A percentile compares a stretch with the other conserved stretches of the same genome.
Conservation (phyloP, 1,139 yeast species). For the Barnettozyma hawaiiensis region DNA sequence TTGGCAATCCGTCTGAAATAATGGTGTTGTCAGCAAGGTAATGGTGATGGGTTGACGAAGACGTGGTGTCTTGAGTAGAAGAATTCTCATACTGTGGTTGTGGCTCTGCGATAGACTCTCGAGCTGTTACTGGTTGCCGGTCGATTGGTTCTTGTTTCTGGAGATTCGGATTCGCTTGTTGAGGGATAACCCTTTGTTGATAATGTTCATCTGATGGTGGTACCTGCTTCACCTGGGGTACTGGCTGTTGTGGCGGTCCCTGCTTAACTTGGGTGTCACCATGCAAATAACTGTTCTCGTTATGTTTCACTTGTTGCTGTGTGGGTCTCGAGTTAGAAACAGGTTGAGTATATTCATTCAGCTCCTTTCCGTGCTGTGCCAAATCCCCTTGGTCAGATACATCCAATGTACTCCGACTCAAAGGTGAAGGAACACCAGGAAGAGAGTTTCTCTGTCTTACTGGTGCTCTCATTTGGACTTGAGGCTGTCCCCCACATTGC, state of each 20-base stretch:
- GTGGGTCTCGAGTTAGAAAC: neutral
- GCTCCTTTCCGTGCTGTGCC: neutral
- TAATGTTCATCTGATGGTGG: neutral
- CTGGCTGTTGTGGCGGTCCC: neutral
- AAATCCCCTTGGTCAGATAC: neutral
- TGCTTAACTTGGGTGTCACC: neutral
- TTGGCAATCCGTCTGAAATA: slow-evolving; percentile 5
- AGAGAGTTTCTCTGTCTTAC: slow-evolving; percentile 14
- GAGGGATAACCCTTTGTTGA: neutral
- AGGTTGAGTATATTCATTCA: neutral
- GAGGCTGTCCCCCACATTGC: slow-evolving; percentile 5
- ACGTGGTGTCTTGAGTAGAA: neutral
- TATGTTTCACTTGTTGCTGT: neutral
- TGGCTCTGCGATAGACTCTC: neutral
- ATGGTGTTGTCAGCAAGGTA: slow-evolving; percentile 14
- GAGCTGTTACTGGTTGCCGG: neutral
- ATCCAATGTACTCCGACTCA: slow-evolving; percentile 7
- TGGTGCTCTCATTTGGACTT: slow-evolving; percentile 3
- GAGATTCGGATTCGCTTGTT: neutral
- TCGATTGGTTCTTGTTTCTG: neutral
- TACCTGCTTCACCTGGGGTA: neutral
- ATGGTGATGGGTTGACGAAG: slow-evolving; percentile 4
- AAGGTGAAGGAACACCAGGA: slow-evolving; percentile 18
- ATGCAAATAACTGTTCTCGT: neutral
- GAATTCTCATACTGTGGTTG: neutral